These are phyloP conservation scores for Leucosporidium scottii DNA, from an alignment of 768 basidiomycete species.

Conservation along the genomic window DNA sequence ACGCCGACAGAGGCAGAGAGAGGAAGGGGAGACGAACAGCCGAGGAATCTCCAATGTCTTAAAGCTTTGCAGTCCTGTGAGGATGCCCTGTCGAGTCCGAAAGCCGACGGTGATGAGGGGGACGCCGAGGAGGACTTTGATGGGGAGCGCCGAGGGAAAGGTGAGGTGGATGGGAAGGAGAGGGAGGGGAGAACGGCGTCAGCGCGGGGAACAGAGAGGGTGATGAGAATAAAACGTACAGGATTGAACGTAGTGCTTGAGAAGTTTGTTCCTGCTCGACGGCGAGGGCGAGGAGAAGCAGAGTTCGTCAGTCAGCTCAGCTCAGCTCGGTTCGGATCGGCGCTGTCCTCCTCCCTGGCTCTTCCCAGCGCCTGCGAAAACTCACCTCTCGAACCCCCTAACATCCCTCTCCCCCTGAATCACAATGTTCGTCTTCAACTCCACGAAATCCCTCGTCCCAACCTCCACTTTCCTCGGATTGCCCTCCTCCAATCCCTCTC, in stretches of 20 bases:
- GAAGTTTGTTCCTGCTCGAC: conserved; percentile 57
- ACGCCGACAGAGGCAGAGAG: neutral
- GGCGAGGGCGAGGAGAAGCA: neutral
- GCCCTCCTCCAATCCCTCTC: neutral
- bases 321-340: too few species aligned
- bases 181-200: neutral
- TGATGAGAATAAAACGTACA: conserved; percentile 41
- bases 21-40: conserved; percentile 37
- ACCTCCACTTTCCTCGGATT: neutral
- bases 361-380: neutral
- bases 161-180: neutral
- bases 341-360: neutral
- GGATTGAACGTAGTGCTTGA: conserved; percentile 87
- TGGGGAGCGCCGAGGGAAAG: neutral
- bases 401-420: conserved; percentile 60
- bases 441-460: conserved; percentile 45
- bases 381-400: conserved; percentile 70
- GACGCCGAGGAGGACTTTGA: conserved; percentile 66
- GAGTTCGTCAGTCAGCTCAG: neutral
- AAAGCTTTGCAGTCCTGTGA: conserved; percentile 62
- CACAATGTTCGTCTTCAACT: conserved; percentile 74
- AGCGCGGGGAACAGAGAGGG: neutral
- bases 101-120: conserved; percentile 84
- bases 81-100: conserved; percentile 64
- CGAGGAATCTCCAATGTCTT: conserved; percentile 73